Evolutionary conservation across 257 asterid species (phyloP), one percentile per base, ranked within the genome.

Genomic region (Solanum peruvianum): DNA sequence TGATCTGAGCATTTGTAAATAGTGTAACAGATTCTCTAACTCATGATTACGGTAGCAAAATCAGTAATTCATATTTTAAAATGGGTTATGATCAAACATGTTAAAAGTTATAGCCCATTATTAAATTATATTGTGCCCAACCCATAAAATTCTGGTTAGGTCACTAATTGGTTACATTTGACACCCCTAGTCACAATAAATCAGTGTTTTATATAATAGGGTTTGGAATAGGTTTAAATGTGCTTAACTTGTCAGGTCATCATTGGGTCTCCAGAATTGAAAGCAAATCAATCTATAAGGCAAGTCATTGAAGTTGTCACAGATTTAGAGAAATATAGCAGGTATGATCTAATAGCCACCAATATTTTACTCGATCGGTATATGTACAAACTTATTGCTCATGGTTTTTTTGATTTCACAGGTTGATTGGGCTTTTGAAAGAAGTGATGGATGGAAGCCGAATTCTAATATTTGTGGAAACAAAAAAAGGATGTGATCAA

Each of bases 401-500:
- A 89, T 76, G 78, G 16, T 49, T 86, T 87, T 87, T 72, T 41
- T 76, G 77, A 86, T 88, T 27, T 42, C 86, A 89, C 94, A 96
- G 99, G 93, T 89, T 96, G 90, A 91, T 93, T 73, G 93, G 93
- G 87, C 91, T 96, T 87, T 94, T 96, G 89, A 93, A 91, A 88
- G 98, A 96, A 11, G 84, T 92, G 78, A 96, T 93, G 97, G 95
- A 95, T 91, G 99, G 99, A 88, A 96, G 95, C 87, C 93, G 95
- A 87, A 92, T 96, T 66, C 89, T 96, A 72, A 94, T 96, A 85
- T 95, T 96, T 87, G 98, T 96, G 87, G 98, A 94, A 90, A 96
- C 98, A 69, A 96, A 96, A 92, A 96, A 94, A 91, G 98, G 98
- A 75, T 95, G 98, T 87, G 98, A 96, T 91, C 97, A 95, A 91